Base-by-base conservation (phyloP, 352 stramenopile genomes). In the Globisporangium cylindrosporum region DNA sequence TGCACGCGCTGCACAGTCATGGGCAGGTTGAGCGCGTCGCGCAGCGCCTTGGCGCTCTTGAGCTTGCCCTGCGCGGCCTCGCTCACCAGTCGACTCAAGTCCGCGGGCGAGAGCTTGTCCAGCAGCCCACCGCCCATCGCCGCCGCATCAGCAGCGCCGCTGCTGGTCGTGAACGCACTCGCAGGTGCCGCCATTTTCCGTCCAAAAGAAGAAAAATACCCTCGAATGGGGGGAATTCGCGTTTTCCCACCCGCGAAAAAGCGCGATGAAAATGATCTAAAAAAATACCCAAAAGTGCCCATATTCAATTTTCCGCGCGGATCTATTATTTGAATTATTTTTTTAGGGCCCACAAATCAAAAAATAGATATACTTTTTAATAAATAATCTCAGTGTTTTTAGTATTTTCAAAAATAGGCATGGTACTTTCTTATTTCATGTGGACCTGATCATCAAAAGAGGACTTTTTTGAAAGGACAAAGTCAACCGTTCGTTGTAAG, bases 11-110 rank as follows among this genome's bases (percentile, higher is more conserved):
- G 51, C 10, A 62, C 38, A 3, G 62, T 46, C 15, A 55, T 22
- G 5, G 62, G 36, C 53, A 68, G 62, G 22, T 62, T 51, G 24
- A 68, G 53, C 53, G 62, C 62, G 25, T 68, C 51, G 53, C 62
- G 62, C 62, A 68, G 62, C 24, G 53, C 62, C 41, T 68, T 68
- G 34, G 62, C 62, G 10, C 51, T 62, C 36, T 56, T 62, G 34
- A 68, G 62, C 15, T 43, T 29, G 18, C 62, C 62, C 24, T 51
- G 27, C 43, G 62, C 62, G 24, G 62, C 53, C 0, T 62, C 62
- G 24, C 43, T 18, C 5, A 68, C 53, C 3, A 68, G 36, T 0
- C 36, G 53, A 24, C 29, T n/a, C 29, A 68, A 14, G 32, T 68
- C 32, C 7, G 38, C 55, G 8, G 15, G 36, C 20, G 62, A 56